Evolutionary conservation across 2,329 filamentous ascomycete genomes (phyloP), one percentile per base, ranked within the genome.

Genomic region (Verticillium isaacii): DNA sequence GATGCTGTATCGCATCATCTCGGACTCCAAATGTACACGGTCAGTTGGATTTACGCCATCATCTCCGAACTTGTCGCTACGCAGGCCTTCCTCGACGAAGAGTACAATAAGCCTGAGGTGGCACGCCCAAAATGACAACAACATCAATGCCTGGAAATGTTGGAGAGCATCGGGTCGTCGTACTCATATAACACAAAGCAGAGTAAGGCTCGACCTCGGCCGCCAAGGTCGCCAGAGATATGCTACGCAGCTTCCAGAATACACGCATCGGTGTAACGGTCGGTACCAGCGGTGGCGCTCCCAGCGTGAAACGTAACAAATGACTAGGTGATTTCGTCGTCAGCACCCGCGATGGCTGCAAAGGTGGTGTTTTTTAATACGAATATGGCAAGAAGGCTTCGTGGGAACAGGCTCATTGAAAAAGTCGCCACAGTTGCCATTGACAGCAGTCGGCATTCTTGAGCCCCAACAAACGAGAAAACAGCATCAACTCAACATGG

Each of bases 211-310:
- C 59, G 41, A 61, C 57, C 5, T 69, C 73, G 15, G 74, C 75
- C 7, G 67, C 74, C 11, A 62, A 61, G 0, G 70, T 77, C 2
- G 71, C 72, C 8, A 66, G 64, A 52, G 67, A 74, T 59, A 72
- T 78, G 70, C 59, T 69, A 45, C 66, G 64, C 34, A 73, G 64
- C 37, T 78, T 78, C 58, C 68, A 71, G 0, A 72, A 72, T 29
- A 37, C 70, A 12, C 63, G 63, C 25, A 65, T 64, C 32, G 63
- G 62, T 15, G 57, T 70, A 5, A 57, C 68, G 60, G 68, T 69
- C 23, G 69, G 67, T 8, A 70, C 74, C 2, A 73, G 68, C 0
- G 74, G 75, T 1, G 76, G 74, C 2, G 74, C 68, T 0, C 75
- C 75, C 62, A 79, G 65, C 59, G 0, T 4, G 2, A 62, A 69